Percentiles rank a stretch among this genome's conserved stretches.
phyloP scores from a whole-genome alignment of 345 rosid species.

The Eucalyptus regnans region DNA sequence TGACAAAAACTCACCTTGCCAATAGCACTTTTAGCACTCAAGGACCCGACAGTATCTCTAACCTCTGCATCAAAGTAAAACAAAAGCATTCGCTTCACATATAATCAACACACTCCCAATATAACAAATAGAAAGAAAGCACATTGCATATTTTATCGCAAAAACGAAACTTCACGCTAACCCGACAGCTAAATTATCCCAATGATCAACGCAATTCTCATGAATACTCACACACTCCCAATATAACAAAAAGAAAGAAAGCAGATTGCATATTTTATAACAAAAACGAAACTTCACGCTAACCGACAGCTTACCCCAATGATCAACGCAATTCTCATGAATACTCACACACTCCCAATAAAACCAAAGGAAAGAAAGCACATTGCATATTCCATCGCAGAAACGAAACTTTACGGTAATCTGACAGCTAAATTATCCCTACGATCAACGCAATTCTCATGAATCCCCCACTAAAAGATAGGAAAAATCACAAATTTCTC shows the following conservation, averaged over 20 bases:
- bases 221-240: background rate
- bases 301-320: background rate
- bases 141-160: background rate
- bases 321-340: background rate
- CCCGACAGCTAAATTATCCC: background rate
- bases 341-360: background rate
- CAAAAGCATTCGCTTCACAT: background rate
- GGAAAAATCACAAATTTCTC: background rate
- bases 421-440: background rate
- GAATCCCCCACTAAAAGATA: background rate
- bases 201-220: background rate
- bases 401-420: background rate
- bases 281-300: background rate
- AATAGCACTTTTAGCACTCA: slow-evolving; percentile 41
- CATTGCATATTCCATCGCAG: background rate
- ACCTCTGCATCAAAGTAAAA: slow-evolving; percentile 33
- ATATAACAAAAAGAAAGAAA: background rate
- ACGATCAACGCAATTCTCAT: background rate
- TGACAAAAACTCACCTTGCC: slow-evolving; percentile 25
- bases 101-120: background rate
- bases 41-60: slow-evolving; percentile 39
- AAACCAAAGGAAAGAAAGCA: background rate
- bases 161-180: background rate
- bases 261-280: background rate
- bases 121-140: background rate